Evolutionary conservation across 2,329 filamentous ascomycete species (phyloP).

Genomic region (Setomelanomma holmii): DNA sequence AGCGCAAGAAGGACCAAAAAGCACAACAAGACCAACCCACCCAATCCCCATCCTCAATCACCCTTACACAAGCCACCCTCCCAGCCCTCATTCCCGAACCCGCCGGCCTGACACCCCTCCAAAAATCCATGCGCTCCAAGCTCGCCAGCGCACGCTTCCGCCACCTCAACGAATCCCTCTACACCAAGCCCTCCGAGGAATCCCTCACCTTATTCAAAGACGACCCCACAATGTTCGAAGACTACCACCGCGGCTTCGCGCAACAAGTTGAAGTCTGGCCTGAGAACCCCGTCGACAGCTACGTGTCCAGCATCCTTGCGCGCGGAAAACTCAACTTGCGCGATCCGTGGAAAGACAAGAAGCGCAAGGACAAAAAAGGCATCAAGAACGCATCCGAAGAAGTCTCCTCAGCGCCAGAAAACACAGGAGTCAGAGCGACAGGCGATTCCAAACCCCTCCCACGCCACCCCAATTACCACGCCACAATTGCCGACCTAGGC

Average conservation of each 20-base stretch:
- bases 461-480: slow-evolving; percentile 69
- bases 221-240: slow-evolving; percentile 90
- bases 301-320: slow-evolving; percentile 73
- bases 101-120: slow-evolving; percentile 83
- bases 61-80: too few relatives aligned
- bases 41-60: slow-evolving; percentile 12
- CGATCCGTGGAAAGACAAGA: slow-evolving; percentile 50
- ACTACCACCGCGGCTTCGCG: slow-evolving; percentile 96
- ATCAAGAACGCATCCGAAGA: slow-evolving; percentile 13
- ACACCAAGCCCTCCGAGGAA: slow-evolving; percentile 85
- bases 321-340: slow-evolving; percentile 65
- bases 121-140: slow-evolving; percentile 93
- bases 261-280: slow-evolving; percentile 96
- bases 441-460: slow-evolving; percentile 64
- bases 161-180: slow-evolving; percentile 95
- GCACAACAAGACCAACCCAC: slow-evolving; percentile 16
- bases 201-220: slow-evolving; percentile 83
- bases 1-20: slow-evolving; percentile 44
- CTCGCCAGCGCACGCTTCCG: slow-evolving; percentile 94
- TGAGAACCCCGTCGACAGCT: slow-evolving; percentile 91
- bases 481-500: slow-evolving; percentile 87
- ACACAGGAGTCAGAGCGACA: slow-evolving; percentile 13
- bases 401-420: slow-evolving; percentile 12
- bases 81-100: slow-evolving; percentile 47
- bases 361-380: slow-evolving; percentile 44